Conservation (phyloP, 352 stramenopile genomes). For the Globisporangium radiosum region DNA sequence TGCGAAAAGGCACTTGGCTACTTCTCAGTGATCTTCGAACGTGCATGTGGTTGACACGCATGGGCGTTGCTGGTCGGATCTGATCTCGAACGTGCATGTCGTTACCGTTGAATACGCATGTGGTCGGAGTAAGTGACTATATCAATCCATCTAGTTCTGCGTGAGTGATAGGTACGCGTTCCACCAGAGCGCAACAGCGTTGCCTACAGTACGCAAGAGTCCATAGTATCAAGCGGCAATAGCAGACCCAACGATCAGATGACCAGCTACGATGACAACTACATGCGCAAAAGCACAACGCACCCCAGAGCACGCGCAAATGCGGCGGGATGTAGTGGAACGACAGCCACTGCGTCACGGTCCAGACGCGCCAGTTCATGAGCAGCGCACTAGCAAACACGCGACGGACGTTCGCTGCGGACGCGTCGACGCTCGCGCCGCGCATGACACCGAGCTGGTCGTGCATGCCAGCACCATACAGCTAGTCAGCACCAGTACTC, state of each 20-base stretch:
- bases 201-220: slow-evolving; percentile 23
- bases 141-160: slow-evolving; percentile 21
- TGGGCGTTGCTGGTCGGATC: no score
- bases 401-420: slow-evolving; percentile 30
- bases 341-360: slow-evolving; percentile 60
- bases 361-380: slow-evolving; percentile 75
- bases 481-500: background rate
- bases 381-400: slow-evolving; percentile 46
- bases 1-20: background rate
- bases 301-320: slow-evolving; percentile 69
- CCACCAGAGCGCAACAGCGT: slow-evolving; percentile 68
- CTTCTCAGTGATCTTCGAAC: background rate
- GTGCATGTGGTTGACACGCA: background rate
- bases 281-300: slow-evolving; percentile 5
- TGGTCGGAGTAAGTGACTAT: no score
- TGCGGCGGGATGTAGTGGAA: slow-evolving; percentile 72
- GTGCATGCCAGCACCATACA: background rate
- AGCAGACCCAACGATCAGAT: no score
- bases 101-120: no score
- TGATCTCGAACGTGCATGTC: no score
- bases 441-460: slow-evolving; percentile 52
- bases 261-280: no score
- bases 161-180: slow-evolving; percentile 73
- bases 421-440: slow-evolving; percentile 38
- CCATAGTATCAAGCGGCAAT: no score